These are phyloP conservation scores for Truncatella angustata DNA, from an alignment of 2,329 filamentous ascomycete genomes.

Conservation along the genomic window DNA sequence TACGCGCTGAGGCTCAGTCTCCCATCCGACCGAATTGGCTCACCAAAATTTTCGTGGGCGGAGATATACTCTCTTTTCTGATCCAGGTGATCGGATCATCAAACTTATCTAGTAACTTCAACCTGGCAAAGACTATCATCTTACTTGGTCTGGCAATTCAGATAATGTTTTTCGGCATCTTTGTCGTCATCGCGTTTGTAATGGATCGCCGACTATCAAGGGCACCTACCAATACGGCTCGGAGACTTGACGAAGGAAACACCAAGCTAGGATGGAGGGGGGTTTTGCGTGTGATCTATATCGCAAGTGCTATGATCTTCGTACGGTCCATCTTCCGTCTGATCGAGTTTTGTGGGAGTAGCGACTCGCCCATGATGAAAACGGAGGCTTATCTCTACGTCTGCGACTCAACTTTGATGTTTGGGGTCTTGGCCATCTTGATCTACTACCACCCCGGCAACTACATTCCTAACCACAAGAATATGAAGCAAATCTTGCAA, in stretches of 20 bases:
- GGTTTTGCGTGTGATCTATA: not conserved
- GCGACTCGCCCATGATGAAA: conserved; percentile 3
- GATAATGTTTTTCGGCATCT: not conserved
- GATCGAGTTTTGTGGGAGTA: not conserved
- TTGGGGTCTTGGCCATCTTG: not conserved
- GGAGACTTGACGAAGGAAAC: not conserved
- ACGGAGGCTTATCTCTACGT: conserved; percentile 1
- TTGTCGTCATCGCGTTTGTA: not conserved
- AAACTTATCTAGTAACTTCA: not conserved
- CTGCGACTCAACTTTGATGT: conserved; percentile 3
- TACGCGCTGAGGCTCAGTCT: not conserved
- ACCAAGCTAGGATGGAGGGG: not conserved
- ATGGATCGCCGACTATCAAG: not conserved
- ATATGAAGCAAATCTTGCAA: not conserved
- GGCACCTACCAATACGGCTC: not conserved
- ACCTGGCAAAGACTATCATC: not conserved
- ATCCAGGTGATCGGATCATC: not conserved
- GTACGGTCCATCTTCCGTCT: not conserved
- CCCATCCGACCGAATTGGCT: not conserved
- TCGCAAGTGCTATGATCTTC: not conserved
- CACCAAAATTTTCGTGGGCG: conserved; percentile 2
- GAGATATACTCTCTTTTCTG: not conserved
- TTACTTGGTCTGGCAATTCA: not conserved
- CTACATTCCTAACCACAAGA: not conserved
- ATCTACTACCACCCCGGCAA: not conserved